Evolutionary conservation across 192 early-diverging fungal genomes (phyloP).

Genomic region (Spinellus fusiger): DNA sequence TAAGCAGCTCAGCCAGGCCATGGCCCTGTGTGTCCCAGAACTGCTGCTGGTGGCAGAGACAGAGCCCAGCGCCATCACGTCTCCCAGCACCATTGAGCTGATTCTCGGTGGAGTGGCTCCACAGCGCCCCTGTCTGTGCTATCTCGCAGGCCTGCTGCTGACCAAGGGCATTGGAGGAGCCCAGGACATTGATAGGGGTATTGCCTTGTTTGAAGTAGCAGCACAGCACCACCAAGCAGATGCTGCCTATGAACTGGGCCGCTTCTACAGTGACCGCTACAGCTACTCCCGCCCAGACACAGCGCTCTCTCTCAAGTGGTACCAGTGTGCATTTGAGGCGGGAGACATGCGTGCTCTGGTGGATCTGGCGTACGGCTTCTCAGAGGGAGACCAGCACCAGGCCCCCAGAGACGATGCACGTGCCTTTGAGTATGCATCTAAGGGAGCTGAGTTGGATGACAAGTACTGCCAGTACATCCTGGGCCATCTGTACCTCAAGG

Average conservation of each 20-base stretch:
- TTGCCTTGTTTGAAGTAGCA: constrained; percentile 6
- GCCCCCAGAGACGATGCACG: constrained; percentile 13
- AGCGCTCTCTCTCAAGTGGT: constrained; percentile 16
- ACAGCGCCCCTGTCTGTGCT: neutral
- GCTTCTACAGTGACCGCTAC: constrained; percentile 27
- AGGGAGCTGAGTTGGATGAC: constrained; percentile 19
- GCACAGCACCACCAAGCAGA: constrained; percentile 10
- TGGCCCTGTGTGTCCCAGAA: neutral
- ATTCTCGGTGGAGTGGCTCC: neutral
- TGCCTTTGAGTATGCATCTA: constrained; percentile 21
- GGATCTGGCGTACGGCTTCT: constrained; percentile 28
- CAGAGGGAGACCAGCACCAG: constrained; percentile 6
- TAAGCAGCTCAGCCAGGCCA: constrained; percentile 20
- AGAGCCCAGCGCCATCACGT: neutral
- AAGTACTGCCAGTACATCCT: constrained; percentile 30
- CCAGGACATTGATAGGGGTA: constrained; percentile 11
- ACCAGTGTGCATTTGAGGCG: constrained; percentile 12
- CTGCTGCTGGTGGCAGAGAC: neutral
- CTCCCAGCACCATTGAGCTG: neutral
- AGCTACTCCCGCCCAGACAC: constrained; percentile 13
- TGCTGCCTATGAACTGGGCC: constrained; percentile 24
- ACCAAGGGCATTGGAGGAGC: constrained; percentile 17
- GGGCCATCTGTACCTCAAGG: constrained; percentile 25
- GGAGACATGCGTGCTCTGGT: constrained; percentile 22
- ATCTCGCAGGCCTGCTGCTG: constrained; percentile 19